These are phyloP conservation scores for Citrus cavaleriei DNA, from an alignment of 345 rosid species.

Conservation along the genomic window DNA sequence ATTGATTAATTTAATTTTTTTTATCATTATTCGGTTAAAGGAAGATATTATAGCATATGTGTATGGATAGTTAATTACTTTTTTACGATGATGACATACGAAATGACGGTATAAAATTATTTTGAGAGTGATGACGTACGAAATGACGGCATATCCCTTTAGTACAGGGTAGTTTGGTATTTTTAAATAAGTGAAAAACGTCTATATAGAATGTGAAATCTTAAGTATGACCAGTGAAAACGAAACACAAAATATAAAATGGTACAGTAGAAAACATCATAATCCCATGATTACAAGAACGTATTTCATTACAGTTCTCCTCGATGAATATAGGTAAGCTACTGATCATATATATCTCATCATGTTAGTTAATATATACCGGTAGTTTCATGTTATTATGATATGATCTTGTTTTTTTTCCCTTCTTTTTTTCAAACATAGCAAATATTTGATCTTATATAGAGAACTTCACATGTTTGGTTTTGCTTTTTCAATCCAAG, in stretches of 20 bases:
- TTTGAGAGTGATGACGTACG: neutral
- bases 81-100: no score
- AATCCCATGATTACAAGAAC: neutral
- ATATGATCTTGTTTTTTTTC: neutral
- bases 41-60: neutral
- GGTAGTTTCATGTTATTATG: neutral
- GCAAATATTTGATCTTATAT: no score
- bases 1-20: no score
- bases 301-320: neutral
- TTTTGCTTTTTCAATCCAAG: no score
- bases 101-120: neutral
- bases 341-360: neutral
- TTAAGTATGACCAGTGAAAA: neutral
- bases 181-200: neutral
- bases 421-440: no score
- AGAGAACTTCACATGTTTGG: no score
- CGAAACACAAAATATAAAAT: neutral
- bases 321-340: neutral
- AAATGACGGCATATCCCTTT: neutral
- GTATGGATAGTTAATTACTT: neutral
- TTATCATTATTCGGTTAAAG: no score
- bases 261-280: neutral
- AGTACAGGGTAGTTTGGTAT: neutral
- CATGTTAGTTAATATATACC: neutral
- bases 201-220: neutral